Base-by-base conservation (phyloP, 768 basidiomycete genomes). In the Podaxis sp. region DNA sequence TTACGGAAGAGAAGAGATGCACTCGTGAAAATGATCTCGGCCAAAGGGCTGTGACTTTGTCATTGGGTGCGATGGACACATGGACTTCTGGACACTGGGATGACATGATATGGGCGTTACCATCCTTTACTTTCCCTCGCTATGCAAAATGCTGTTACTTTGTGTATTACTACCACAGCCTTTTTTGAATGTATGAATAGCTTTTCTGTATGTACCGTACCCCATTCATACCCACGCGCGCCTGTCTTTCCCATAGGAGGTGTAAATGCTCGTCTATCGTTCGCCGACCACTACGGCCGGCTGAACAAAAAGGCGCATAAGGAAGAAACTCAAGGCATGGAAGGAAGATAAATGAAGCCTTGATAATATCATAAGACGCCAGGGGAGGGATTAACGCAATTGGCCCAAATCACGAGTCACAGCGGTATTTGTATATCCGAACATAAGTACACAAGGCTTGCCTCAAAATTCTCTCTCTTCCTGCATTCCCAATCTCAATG, bases 371-470 rank as follows among this genome's bases (percentile, higher is more conserved):
- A 17, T 33, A 24, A 15, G 47, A 5, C 15, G 36, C 29, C 29
- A 19, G 29, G 15, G 41, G 53, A 55, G 53, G 53, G 41, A 57
- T 46, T 57, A 57, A 57, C 56, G 56, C 56, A 57, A 57, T 57
- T 57, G 56, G 55, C 5, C 33, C 19, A 17, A n/a, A 46, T 43
- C 43, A 43, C 15, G 53, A 12, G 53, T 37, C 36, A 19, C n/a
- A 22, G 29, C 7, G 36, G n/a, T 36, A 4, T 55, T 37, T 55
- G 52, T 33, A n/a, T 53, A 13, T 33, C 25, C 17, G 7, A 9
- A 33, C 33, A 33, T 2, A 33, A 33, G 33, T 9, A 33, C 33
- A 33, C 40, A 8, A 3, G 27, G 5, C 55, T 46, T n/a, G 17
- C 6, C 43, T 19, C 17, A n/a, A 46, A 36, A 49, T 46, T 33